Conservation (phyloP, 2,329 filamentous ascomycete genomes). For the Saccharata proteae region DNA sequence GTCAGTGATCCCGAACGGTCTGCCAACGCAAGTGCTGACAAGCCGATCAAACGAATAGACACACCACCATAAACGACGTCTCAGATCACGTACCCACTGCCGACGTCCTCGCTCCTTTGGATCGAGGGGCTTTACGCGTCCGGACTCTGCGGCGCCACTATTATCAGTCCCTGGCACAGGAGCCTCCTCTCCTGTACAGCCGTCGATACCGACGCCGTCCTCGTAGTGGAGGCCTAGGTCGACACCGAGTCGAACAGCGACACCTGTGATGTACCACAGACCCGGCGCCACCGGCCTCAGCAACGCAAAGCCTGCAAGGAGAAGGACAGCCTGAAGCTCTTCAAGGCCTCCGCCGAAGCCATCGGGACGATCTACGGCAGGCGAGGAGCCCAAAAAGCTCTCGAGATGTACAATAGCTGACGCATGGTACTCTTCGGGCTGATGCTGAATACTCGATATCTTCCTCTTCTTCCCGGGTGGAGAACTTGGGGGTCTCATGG, state of each 20-base stretch:
- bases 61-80: slow-evolving; percentile 89
- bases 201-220: slow-evolving; percentile 59
- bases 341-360: slow-evolving; percentile 80
- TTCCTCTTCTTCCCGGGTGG: slow-evolving; percentile 25
- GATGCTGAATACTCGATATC: slow-evolving; percentile 46
- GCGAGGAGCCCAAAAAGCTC: slow-evolving; percentile 60
- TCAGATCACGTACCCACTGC: slow-evolving; percentile 76
- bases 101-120: slow-evolving; percentile 52
- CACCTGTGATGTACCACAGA: slow-evolving; percentile 93
- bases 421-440: slow-evolving; percentile 92
- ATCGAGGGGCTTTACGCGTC: slow-evolving; percentile 26
- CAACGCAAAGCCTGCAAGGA: slow-evolving; percentile 84
- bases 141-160: slow-evolving; percentile 6
- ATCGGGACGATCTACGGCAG: slow-evolving; percentile 41
- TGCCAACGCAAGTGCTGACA: slow-evolving; percentile 83
- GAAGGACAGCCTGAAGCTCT: slow-evolving; percentile 82
- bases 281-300: slow-evolving; percentile 85
- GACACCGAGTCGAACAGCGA: slow-evolving; percentile 78
- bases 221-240: slow-evolving; percentile 90
- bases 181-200: slow-evolving; percentile 25
- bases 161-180: slow-evolving; percentile 21
- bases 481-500: slow-evolving; percentile 18
- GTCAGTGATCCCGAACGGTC: slow-evolving; percentile 91
- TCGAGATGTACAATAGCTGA: slow-evolving; percentile 88
- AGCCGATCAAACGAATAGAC: slow-evolving; percentile 92